Conservation (phyloP, 768 basidiomycete genomes). For the Galerina sulciceps region DNA sequence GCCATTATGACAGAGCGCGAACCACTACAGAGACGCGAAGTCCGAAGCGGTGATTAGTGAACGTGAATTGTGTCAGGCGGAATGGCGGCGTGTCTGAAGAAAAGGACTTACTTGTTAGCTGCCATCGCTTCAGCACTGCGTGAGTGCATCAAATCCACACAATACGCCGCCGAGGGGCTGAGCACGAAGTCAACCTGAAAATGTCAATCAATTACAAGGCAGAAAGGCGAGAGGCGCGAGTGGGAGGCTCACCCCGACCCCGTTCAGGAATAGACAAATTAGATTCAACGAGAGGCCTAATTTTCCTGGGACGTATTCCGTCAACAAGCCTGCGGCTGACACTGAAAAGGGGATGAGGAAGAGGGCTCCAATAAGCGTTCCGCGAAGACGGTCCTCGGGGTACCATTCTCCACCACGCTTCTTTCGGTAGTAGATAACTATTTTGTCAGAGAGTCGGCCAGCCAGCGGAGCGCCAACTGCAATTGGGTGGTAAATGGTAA, state of each 20-base stretch:
- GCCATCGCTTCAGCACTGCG: slow-evolving; percentile 69
- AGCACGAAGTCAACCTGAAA: slow-evolving; percentile 59
- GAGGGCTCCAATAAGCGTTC: slow-evolving; percentile 47
- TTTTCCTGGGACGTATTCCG: slow-evolving; percentile 50
- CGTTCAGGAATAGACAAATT: slow-evolving; percentile 64
- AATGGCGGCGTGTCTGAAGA: no score
- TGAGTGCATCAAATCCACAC: slow-evolving; percentile 61
- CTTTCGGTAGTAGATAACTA: slow-evolving; percentile 51
- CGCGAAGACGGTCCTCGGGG: slow-evolving; percentile 71
- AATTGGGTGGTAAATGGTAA: not conserved
- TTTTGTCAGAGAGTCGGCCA: slow-evolving; percentile 60
- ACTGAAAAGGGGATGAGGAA: slow-evolving; percentile 59
- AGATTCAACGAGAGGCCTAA: slow-evolving; percentile 56
- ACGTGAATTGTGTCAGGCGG: not conserved
- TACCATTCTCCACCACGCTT: slow-evolving; percentile 60
- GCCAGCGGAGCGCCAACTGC: slow-evolving; percentile 64
- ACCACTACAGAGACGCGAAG: slow-evolving; percentile 36
- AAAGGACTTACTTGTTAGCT: slow-evolving; percentile 44
- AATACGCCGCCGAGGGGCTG: slow-evolving; percentile 58
- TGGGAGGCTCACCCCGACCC: slow-evolving; percentile 54
- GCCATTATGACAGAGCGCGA: slow-evolving; percentile 51
- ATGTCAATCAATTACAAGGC: not conserved
- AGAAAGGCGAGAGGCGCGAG: not conserved
- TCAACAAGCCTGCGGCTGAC: slow-evolving; percentile 50
- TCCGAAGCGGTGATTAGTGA: not conserved